Percentiles rank a stretch among this genome's conserved stretches.
Evolutionary conservation across 148 eudicot genomes (phyloP).

Genomic region (Suaeda aralocaspica): DNA sequence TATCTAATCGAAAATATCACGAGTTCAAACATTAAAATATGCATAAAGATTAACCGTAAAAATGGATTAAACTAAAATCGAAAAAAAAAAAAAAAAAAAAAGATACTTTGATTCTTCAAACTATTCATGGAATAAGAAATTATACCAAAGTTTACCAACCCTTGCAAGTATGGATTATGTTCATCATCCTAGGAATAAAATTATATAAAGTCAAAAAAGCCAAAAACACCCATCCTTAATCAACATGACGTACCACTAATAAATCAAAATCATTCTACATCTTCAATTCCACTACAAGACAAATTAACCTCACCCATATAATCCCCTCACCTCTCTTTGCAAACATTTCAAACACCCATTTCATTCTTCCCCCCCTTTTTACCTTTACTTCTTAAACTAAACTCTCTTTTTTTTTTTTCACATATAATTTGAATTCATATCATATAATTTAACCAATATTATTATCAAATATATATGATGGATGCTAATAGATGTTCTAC

Average conservation of each 20-base stretch:
- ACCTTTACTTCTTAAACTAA: not conserved
- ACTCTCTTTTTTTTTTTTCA: not conserved
- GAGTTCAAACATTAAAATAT: too few species aligned
- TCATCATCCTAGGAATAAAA: conserved; percentile 17
- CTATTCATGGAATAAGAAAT: not conserved
- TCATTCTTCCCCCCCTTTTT: conserved; percentile 4
- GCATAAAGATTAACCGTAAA: conserved; percentile 1
- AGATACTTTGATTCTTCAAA: conserved; percentile 9
- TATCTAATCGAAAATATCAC: too few species aligned
- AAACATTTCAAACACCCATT: conserved; percentile 60
- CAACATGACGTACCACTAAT: conserved; percentile 14
- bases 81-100: not conserved
- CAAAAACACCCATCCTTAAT: conserved; percentile 5
- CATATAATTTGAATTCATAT: not conserved
- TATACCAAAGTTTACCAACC: conserved; percentile 15
- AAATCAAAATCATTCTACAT: conserved; percentile 5
- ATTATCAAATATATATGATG: conserved; percentile 21
- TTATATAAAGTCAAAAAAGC: conserved; percentile 18
- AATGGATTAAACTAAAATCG: not conserved
- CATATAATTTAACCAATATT: too few species aligned
- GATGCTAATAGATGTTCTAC: conserved; percentile 32
- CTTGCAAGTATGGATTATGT: conserved; percentile 25
- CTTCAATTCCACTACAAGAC: conserved; percentile 37
- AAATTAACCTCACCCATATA: conserved; percentile 42
- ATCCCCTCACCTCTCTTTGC: conserved; percentile 38